phyloP scores from a whole-genome alignment of 2,329 filamentous ascomycete genomes.

The Colletotrichum liriopes region DNA sequence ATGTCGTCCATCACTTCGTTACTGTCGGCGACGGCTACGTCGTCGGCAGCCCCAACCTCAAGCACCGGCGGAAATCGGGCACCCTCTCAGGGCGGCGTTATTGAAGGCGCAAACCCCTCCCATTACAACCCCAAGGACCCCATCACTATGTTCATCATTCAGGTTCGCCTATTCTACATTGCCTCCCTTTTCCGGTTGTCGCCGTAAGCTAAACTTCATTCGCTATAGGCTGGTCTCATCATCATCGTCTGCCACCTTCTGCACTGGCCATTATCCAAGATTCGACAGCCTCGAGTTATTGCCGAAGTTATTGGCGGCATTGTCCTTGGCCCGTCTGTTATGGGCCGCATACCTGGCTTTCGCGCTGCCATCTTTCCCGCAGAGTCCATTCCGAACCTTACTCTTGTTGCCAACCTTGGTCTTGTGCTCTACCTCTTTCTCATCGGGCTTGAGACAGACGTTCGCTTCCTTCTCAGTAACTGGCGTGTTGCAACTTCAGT shows the following conservation, averaged over 20 bases:
- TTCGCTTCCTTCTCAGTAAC: constrained; percentile 83
- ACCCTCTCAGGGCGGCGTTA: constrained; percentile 71
- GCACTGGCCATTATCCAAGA: constrained; percentile 82
- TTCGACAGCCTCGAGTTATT: constrained; percentile 87
- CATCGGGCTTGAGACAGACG: constrained; percentile 88
- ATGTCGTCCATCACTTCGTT: constrained; percentile 33
- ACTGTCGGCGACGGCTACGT: constrained; percentile 44
- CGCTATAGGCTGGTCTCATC: constrained; percentile 58
- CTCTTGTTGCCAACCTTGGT: constrained; percentile 85
- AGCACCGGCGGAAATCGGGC: constrained; percentile 47
- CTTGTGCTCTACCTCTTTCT: constrained; percentile 90
- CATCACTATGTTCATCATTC: constrained; percentile 83
- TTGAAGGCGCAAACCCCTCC: constrained; percentile 80
- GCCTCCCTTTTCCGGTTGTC: background rate
- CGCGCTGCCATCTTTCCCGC: constrained; percentile 82
- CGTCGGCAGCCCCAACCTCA: constrained; percentile 50
- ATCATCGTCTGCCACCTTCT: constrained; percentile 67
- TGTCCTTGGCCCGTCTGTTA: constrained; percentile 87
- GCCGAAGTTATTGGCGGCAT: constrained; percentile 90
- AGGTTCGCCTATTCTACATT: constrained; percentile 57
- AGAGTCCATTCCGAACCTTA: constrained; percentile 81
- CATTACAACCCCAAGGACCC: constrained; percentile 80
- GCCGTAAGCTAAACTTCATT: background rate
- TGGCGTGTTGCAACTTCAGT: constrained; percentile 87
- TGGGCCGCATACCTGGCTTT: constrained; percentile 89